A percentile compares a stretch with the other conserved stretches of the same genome.
phyloP scores from a whole-genome alignment of 2,329 filamentous ascomycete genomes.

The Purpureocillium lavendulum region DNA sequence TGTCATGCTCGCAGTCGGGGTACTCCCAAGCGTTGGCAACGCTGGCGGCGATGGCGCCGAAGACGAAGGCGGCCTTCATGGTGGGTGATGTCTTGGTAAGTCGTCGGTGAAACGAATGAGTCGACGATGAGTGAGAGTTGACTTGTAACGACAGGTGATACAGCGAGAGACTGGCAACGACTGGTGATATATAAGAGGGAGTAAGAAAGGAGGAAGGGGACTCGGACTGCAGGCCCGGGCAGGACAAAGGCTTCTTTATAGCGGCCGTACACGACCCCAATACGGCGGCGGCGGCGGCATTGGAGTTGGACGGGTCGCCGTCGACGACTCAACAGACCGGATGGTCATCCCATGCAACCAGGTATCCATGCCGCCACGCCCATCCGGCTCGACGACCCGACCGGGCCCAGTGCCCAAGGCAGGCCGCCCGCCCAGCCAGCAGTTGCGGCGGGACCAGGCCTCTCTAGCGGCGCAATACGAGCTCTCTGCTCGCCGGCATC shows the following conservation, averaged over 20 bases:
- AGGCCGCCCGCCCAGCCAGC: neutral
- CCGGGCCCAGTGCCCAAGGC: neutral
- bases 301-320: too few relatives aligned
- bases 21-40: conserved; percentile 17
- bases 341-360: too few relatives aligned
- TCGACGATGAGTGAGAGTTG: too few relatives aligned
- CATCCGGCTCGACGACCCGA: neutral
- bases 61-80: conserved; percentile 24
- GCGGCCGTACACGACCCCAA: neutral
- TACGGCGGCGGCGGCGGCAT: too few relatives aligned
- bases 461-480: neutral
- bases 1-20: conserved; percentile 20
- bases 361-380: neutral
- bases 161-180: conserved; percentile 2
- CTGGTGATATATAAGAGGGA: neutral
- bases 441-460: neutral
- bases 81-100: conserved; percentile 6
- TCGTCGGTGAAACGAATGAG: neutral
- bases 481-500: neutral
- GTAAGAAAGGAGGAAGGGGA: neutral
- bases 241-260: conserved; percentile 1
- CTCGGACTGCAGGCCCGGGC: too few relatives aligned
- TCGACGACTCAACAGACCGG: too few relatives aligned
- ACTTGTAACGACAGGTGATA: neutral
- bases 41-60: conserved; percentile 22